phyloP scores from a whole-genome alignment of 1,284 basidiomycete genomes.

The Cryptococcus wingfieldii region DNA sequence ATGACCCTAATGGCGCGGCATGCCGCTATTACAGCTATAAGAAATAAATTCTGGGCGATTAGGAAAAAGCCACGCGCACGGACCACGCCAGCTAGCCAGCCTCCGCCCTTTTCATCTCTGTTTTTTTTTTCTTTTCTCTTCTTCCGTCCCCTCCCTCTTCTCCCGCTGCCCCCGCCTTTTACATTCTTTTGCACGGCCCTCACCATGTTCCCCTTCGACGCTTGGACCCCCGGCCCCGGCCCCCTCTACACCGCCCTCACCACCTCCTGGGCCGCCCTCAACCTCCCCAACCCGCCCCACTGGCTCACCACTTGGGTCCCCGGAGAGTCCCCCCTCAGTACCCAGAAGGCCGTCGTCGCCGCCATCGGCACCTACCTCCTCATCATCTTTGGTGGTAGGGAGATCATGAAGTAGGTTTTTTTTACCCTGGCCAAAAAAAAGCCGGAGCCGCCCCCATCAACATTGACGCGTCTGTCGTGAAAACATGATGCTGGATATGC shows the following conservation, averaged over 20 bases:
- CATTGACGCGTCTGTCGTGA: not conserved
- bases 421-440: not conserved
- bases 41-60: not conserved
- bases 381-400: conserved; percentile 80
- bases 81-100: not conserved
- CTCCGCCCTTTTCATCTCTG: not conserved
- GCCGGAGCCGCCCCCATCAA: not conserved
- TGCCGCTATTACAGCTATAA: not conserved
- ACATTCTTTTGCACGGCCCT: not conserved
- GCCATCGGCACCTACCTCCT: conserved; percentile 76
- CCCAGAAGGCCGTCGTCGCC: conserved; percentile 64
- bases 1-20: not conserved
- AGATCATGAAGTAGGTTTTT: conserved; percentile 66
- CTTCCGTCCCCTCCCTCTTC: not conserved
- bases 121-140: not conserved
- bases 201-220: conserved; percentile 21
- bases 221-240: conserved; percentile 35
- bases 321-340: conserved; percentile 68
- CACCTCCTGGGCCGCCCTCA: conserved; percentile 25
- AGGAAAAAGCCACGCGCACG: not conserved
- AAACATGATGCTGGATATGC: not conserved
- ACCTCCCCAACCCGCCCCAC: conserved; percentile 32
- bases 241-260: conserved; percentile 39
- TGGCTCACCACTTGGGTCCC: conserved; percentile 41
- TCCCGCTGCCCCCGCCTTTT: not conserved